Percentiles rank a stretch among this genome's conserved stretches.
Conservation (phyloP, 140 eudicot species). For the Stevia rebaudiana region DNA sequence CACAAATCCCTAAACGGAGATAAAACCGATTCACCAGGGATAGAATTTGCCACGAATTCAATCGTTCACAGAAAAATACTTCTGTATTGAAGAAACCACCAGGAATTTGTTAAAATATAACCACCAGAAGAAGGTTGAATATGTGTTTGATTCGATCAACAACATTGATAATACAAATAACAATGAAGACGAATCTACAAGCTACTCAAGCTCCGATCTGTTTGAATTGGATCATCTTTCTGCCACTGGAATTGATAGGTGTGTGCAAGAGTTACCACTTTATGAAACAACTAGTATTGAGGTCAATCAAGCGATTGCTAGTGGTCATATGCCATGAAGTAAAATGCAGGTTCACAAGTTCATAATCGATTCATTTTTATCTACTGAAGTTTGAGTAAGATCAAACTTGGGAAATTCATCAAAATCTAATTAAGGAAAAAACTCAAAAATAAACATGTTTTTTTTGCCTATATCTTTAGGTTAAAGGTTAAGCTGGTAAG, state of each 20-base stretch:
- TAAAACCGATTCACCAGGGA: constrained; percentile 8
- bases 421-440: too few relatives aligned
- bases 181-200: constrained; percentile 35
- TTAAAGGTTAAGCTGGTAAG: too few relatives aligned
- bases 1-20: constrained; percentile 30
- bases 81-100: constrained; percentile 40
- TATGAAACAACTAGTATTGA: constrained; percentile 66
- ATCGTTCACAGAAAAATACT: constrained; percentile 34
- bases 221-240: constrained; percentile 76
- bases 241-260: constrained; percentile 46
- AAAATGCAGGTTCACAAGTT: neutral
- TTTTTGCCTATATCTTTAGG: too few relatives aligned
- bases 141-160: constrained; percentile 16
- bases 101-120: constrained; percentile 36
- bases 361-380: neutral
- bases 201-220: constrained; percentile 78
- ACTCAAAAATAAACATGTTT: too few relatives aligned
- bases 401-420: neutral
- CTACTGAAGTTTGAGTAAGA: neutral
- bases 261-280: constrained; percentile 74
- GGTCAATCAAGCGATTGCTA: constrained; percentile 62
- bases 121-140: constrained; percentile 32
- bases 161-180: neutral
- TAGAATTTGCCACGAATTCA: constrained; percentile 3
- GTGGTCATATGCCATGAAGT: constrained; percentile 12